Percentiles rank a stretch among this genome's conserved stretches.
These are phyloP conservation scores for Pleurozium schreberi DNA, from an alignment of 225 moss, liverwort and hornwort genomes.

Conservation along the genomic window DNA sequence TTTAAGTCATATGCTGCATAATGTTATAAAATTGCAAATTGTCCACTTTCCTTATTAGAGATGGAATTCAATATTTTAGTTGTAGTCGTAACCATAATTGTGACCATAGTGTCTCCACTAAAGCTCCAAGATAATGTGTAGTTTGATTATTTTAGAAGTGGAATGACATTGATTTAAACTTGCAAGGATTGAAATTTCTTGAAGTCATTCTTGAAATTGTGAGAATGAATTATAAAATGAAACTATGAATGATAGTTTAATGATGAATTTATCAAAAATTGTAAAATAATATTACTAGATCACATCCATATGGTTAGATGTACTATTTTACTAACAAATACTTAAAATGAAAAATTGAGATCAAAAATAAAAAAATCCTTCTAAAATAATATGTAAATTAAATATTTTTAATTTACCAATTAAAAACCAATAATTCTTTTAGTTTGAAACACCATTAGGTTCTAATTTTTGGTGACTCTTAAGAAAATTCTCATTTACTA, in stretches of 20 bases:
- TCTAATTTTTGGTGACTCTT: neutral
- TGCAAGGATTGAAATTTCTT: fast-evolving
- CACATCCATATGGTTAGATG: fast-evolving
- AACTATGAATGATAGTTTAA: neutral
- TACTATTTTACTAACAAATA: no score
- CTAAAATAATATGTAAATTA: neutral
- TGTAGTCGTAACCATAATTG: neutral
- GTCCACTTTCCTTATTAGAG: fast-evolving
- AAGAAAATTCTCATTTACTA: neutral
- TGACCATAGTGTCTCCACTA: fast-evolving
- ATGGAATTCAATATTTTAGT: neutral
- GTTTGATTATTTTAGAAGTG: neutral
- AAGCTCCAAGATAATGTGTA: neutral
- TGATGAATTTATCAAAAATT: neutral
- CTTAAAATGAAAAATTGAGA: neutral
- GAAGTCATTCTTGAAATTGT: no score
- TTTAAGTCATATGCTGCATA: neutral
- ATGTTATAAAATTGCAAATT: neutral
- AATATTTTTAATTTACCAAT: neutral
- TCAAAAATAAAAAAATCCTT: no score
- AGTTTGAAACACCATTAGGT: fast-evolving
- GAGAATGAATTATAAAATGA: neutral
- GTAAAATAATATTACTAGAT: no score
- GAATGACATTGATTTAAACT: neutral
- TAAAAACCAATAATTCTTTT: neutral